Conservation (phyloP, 345 rosid species). For the Acer campestre region DNA sequence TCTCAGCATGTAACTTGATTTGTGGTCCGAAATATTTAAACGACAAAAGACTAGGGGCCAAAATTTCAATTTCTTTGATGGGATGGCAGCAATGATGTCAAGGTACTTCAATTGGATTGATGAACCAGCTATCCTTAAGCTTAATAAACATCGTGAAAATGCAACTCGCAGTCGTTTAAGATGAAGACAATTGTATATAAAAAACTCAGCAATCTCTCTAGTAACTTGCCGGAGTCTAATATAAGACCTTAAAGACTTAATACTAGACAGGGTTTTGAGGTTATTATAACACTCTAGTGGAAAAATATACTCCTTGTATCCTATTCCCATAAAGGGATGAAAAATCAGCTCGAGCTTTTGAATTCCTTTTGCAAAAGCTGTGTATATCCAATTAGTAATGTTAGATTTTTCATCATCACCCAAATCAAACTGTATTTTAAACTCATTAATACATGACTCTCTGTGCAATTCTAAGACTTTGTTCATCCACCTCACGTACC, state of each 20-base stretch:
- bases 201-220: neutral
- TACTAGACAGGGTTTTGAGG: neutral
- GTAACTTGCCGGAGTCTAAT: neutral
- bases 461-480: neutral
- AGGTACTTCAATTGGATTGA: conserved; percentile 4
- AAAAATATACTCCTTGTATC: too few relatives aligned
- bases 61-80: neutral
- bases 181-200: neutral
- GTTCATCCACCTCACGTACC: neutral
- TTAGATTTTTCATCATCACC: too few relatives aligned
- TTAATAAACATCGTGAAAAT: neutral
- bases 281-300: neutral
- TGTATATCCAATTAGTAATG: too few relatives aligned
- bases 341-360: too few relatives aligned
- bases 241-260: neutral
- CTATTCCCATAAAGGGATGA: too few relatives aligned
- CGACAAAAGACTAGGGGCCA: neutral
- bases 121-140: neutral
- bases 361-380: too few relatives aligned
- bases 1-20: neutral
- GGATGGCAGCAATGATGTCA: neutral
- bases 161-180: neutral
- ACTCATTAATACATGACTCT: neutral
- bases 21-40: neutral
- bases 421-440: neutral